Evolutionary conservation across 2,329 filamentous ascomycete genomes (phyloP).

Genomic region (Apiospora malaysiana): DNA sequence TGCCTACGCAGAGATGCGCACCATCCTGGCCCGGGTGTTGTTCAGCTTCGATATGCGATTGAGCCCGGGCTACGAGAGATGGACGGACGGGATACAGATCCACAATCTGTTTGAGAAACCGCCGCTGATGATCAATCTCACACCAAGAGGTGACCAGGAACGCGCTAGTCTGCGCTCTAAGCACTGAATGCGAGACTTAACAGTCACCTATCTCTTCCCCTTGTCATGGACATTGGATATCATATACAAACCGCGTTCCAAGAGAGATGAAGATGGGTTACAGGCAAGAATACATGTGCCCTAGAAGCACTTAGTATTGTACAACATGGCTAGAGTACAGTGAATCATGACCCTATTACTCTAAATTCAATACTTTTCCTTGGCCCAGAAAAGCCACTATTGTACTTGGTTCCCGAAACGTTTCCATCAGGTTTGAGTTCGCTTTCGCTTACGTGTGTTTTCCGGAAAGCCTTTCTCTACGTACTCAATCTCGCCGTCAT

Average conservation of each 20-base stretch:
- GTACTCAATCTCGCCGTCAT: no score
- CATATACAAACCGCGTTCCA: no score
- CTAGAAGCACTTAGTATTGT: neutral
- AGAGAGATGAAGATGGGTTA: neutral
- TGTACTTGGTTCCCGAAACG: no score
- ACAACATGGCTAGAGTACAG: neutral
- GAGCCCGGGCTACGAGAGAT: conserved; percentile 31
- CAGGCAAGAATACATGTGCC: neutral
- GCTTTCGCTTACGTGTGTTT: no score
- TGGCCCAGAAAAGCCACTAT: no score
- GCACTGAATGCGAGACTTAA: neutral
- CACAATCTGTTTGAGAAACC: conserved; percentile 38
- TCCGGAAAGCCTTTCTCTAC: no score
- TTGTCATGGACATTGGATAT: neutral
- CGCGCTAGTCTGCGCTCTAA: neutral
- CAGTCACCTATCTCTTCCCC: neutral
- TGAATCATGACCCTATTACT: no score
- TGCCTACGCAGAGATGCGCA: conserved; percentile 46
- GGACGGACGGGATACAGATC: conserved; percentile 35
- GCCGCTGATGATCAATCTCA: conserved; percentile 35
- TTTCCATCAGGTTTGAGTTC: no score
- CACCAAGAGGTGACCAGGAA: neutral
- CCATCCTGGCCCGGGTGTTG: conserved; percentile 44
- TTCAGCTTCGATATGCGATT: conserved; percentile 45
- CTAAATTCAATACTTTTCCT: no score